These are phyloP conservation scores for Bipolaris oryzae DNA, from an alignment of 2,329 filamentous ascomycete genomes.

Conservation along the genomic window DNA sequence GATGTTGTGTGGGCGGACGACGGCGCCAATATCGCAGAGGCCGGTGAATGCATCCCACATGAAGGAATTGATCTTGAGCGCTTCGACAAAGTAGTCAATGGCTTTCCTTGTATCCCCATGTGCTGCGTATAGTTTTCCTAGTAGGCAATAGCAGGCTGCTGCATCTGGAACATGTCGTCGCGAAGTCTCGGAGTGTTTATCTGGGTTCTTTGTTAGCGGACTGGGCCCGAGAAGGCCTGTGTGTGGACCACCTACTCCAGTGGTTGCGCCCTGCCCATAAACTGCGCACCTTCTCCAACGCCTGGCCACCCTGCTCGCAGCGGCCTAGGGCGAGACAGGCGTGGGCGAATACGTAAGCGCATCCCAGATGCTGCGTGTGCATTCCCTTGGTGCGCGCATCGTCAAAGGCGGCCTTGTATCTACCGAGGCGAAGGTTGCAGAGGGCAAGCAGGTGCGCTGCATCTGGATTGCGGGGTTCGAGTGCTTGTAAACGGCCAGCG, in stretches of 20 bases:
- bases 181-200: slow-evolving; percentile 75
- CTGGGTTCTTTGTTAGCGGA: slow-evolving; percentile 44
- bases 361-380: slow-evolving; percentile 79
- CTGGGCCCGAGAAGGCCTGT: not conserved
- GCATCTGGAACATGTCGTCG: slow-evolving; percentile 81
- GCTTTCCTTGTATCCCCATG: slow-evolving; percentile 83
- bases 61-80: slow-evolving; percentile 88
- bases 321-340: slow-evolving; percentile 80
- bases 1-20: slow-evolving; percentile 81
- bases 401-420: slow-evolving; percentile 85
- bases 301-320: slow-evolving; percentile 79
- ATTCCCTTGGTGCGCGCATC: slow-evolving; percentile 73
- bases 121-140: slow-evolving; percentile 85
- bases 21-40: slow-evolving; percentile 81
- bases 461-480: slow-evolving; percentile 81
- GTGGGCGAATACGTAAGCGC: slow-evolving; percentile 90
- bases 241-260: slow-evolving; percentile 68
- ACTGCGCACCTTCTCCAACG: slow-evolving; percentile 80
- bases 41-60: slow-evolving; percentile 97
- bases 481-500: slow-evolving; percentile 81
- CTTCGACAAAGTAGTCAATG: slow-evolving; percentile 83
- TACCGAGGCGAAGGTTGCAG: slow-evolving; percentile 81
- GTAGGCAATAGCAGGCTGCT: slow-evolving; percentile 78
- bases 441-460: slow-evolving; percentile 82
- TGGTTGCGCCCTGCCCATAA: slow-evolving; percentile 76